Conservation (phyloP, 495 filamentous ascomycete genomes). For the Bombardia bombarda region DNA sequence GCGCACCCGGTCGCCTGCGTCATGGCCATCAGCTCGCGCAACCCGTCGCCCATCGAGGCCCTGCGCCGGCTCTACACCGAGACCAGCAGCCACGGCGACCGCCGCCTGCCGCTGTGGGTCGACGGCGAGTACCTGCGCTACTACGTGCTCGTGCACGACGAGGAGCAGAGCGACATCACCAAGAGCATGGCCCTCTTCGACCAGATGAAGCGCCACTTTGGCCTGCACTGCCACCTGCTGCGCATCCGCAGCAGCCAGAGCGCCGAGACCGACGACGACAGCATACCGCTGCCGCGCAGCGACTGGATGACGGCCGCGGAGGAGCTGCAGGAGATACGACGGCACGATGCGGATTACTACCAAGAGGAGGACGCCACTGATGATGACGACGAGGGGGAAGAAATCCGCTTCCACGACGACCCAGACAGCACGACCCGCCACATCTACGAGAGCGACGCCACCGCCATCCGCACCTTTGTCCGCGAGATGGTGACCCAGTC, state of each 20-base stretch:
- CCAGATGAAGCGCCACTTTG: conserved; percentile 96
- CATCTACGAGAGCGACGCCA: conserved; percentile 86
- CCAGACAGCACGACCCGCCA: conserved; percentile 66
- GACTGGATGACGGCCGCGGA: conserved; percentile 89
- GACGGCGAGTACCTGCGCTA: conserved; percentile 86
- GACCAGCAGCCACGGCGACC: conserved; percentile 60
- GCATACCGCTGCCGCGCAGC: conserved; percentile 64
- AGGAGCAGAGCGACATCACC: conserved; percentile 84
- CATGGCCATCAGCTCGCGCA: conserved; percentile 87
- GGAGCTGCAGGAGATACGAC: conserved; percentile 67
- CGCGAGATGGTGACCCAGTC: conserved; percentile 91
- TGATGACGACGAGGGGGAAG: conserved; percentile 57
- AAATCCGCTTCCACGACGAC: no score
- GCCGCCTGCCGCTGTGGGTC: conserved; percentile 69
- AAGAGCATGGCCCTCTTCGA: conserved; percentile 86
- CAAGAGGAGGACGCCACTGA: conserved; percentile 48
- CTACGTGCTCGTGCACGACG: conserved; percentile 95
- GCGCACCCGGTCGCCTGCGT: conserved; percentile 92
- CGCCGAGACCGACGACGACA: conserved; percentile 88
- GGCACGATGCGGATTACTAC: no score
- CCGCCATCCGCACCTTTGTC: conserved; percentile 76
- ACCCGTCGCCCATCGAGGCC: conserved; percentile 70
- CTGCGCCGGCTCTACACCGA: conserved; percentile 72
- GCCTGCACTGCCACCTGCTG: conserved; percentile 88
- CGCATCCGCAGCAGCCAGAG: conserved; percentile 77